Base-by-base conservation (phyloP, 2,329 filamentous ascomycete species). In the Fusarium fujikuroi region DNA sequence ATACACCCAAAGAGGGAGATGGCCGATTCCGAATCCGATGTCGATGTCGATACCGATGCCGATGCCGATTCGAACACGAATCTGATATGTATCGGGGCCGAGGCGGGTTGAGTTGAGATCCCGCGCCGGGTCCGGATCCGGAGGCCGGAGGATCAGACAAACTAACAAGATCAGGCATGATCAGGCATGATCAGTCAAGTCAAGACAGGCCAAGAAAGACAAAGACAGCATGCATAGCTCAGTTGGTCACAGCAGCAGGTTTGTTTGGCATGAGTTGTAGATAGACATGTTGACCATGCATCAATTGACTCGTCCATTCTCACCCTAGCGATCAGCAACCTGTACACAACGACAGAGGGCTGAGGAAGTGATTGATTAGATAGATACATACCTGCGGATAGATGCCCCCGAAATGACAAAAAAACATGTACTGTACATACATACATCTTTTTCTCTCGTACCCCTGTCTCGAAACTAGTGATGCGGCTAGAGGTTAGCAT, bases 351-450 rank as follows among this genome's bases (percentile, higher is more conserved):
- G 18, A 49, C 7, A 19, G 10, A 53, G 18, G 37, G 21, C 37
- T 18, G 36, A 12, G 23, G 43, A 59, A 37, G 52, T 60, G 70
- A 69, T 72, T 61, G 60, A 72, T 72, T 72, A 65, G 70, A 72
- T 69, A 32, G 28, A 23, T 32, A 32, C 15, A 23, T 32, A 32
- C 15, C 9, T 30, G 32, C 30, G 23, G 43, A 23, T 61, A 61
- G 69, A 59, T 65, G 46, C 36, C n/a, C n/a, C 34, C n/a, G 21
- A 21, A 44, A 18, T 25, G 46, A 39, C 39, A 30, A 32, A 16
- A 21, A 25, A 21, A 15, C 4, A 40, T 60, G 53, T 32, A 61
- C 19, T 19, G 37, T 40, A 39, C 19, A 21, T 40, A 21, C 19
- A 21, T 39, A 19, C 40, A 67, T 67, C 40, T 54, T 12, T 32